Evolutionary conservation across 148 eudicot genomes (phyloP).

Genomic region (Suaeda aralocaspica): DNA sequence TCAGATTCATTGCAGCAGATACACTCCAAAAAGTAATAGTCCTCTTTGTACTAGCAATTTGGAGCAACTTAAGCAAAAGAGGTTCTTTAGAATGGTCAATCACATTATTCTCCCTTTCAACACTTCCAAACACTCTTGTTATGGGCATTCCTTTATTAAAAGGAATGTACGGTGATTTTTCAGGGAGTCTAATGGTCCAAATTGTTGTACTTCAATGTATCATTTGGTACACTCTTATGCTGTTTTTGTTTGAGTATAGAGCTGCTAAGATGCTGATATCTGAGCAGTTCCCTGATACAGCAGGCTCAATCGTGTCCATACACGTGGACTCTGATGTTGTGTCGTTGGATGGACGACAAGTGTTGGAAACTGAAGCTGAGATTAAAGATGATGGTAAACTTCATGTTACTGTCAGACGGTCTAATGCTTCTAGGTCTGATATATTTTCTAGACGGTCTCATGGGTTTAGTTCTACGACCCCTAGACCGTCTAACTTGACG

Average conservation of each 20-base stretch:
- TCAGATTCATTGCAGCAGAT: slow-evolving; percentile 79
- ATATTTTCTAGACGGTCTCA: slow-evolving; percentile 64
- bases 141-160: slow-evolving; percentile 93
- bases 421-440: slow-evolving; percentile 75
- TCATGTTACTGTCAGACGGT: slow-evolving; percentile 76
- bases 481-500: slow-evolving; percentile 66
- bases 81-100: slow-evolving; percentile 86
- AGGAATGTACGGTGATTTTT: slow-evolving; percentile 88
- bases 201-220: slow-evolving; percentile 88
- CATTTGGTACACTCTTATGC: slow-evolving; percentile 91
- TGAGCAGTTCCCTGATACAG: slow-evolving; percentile 89
- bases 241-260: slow-evolving; percentile 85
- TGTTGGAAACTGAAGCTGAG: slow-evolving; percentile 72
- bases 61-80: slow-evolving; percentile 51
- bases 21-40: slow-evolving; percentile 76
- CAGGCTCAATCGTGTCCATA: slow-evolving; percentile 77
- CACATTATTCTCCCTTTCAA: slow-evolving; percentile 74
- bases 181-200: slow-evolving; percentile 87
- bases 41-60: slow-evolving; percentile 38
- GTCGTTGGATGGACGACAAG: slow-evolving; percentile 69
- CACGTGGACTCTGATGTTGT: slow-evolving; percentile 85
- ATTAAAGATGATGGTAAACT: slow-evolving; percentile 76
- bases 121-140: slow-evolving; percentile 89
- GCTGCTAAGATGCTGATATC: slow-evolving; percentile 74
- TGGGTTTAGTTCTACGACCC: slow-evolving; percentile 49